Evolutionary conservation across 768 basidiomycete species (phyloP), one percentile per base, ranked within the genome.

Genomic region (Gymnopilus dilepis): DNA sequence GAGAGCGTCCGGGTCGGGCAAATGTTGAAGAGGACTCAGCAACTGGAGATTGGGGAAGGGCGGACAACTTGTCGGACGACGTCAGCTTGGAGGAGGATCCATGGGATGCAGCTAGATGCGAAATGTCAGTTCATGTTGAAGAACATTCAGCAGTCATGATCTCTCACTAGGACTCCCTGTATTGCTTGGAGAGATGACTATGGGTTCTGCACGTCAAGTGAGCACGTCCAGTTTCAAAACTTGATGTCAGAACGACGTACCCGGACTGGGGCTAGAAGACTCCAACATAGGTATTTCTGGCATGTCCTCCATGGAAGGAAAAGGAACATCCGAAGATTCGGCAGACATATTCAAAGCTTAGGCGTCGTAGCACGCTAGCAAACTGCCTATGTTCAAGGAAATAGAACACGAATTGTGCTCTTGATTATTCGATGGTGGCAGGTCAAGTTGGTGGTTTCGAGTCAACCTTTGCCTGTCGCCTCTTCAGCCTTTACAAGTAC

Each of bases 251-350:
- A n/a, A 6, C 30, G 9, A 51, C 60, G 33, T 31, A 61, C 60
- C 60, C 51, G 60, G 60, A 34, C 37, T 61, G 12, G 55, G 48
- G 24, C 40, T 61, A 7, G 48, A 52, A 3, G 58, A 56, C 15
- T 54, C 54, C 28, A 42, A 26, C 19, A 42, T 47, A 22, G 47
- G 45, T 13, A 61, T 56, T 43, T 61, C 60, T 17, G 60, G 55
- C 40, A 57, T 48, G 40, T 61, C 60, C n/a, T 57, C 60, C 48
- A 57, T 56, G 30, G 60, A 61, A 4, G 60, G 60, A 42, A 61
- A 61, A n/a, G 60, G 60, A 50, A 61, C 37, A 30, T 21, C 37
- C 4, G 47, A 30, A 13, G 50, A 38, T 41, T 59, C 58, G 28
- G 3, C 57, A 37, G 58, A 59, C 40, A 41, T 50, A 19, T 21